Base-by-base conservation (phyloP, 2,329 filamentous ascomycete genomes). In the Colletotrichum sp. region DNA sequence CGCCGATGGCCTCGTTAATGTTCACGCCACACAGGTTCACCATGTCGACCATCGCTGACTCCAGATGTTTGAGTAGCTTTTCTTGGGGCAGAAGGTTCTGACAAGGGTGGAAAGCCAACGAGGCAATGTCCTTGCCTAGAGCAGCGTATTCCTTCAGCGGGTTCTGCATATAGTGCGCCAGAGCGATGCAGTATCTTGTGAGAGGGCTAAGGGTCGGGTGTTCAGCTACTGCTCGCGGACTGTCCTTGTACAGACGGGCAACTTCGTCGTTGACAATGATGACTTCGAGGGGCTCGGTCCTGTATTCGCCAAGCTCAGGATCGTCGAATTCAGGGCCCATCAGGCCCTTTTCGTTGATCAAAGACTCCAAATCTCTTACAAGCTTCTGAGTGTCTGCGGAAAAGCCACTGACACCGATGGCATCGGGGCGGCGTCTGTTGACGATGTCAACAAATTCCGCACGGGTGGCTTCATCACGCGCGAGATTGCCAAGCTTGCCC, bases 11-110 rank as follows among this genome's bases (percentile, higher is more conserved):
- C 79, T 98, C 96, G 80, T 98, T 98, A 82, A 99, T 94, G 81
- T 99, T 95, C 49, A 99, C 95, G 82, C 97, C 97, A 62, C 96
- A 96, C 59, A 99, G 92, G 83, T 99, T 99, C 80, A 99, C 97
- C 90, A 98, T 98, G 83, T 99, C 97, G 13, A 99, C 96, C 92
- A 99, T 95, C 61, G 96, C 95, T n/a, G 95, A 98, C 81, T 99
- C 97, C 19, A 99, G 90, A 76, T 95, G 92, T 83, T 95, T 96
- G 77, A 93, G 88, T 52, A 99, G 89, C 86, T 98, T 96, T 49
- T 99, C 96, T 77, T 96, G 92, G 0, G 96, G 94, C 16, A 99
- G 90, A 34, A 98, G 91, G 77, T 96, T 94, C 83, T 99, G 97
- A 80, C 96, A 96, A 5, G 95, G 92, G 80, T 98, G 96, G 85